Conservation (phyloP, 768 basidiomycete genomes). For the Rhodotorula paludigena region DNA sequence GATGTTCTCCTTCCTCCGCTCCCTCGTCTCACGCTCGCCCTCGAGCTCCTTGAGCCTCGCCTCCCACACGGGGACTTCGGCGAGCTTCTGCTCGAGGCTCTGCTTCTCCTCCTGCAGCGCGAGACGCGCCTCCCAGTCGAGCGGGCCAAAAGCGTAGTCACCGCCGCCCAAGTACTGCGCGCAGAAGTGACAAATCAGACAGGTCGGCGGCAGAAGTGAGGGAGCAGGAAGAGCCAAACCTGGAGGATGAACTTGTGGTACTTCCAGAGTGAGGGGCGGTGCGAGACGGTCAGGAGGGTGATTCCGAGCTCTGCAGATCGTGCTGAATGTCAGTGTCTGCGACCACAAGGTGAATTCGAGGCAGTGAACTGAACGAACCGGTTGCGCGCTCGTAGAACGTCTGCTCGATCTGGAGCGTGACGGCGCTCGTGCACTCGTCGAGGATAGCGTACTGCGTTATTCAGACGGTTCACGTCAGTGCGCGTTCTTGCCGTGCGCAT, state of each 20-base stretch:
- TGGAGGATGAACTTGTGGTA: conserved; percentile 46
- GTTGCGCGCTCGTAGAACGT: conserved; percentile 92
- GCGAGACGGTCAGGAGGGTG: conserved; percentile 88
- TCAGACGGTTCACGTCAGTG: no score
- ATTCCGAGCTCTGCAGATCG: conserved; percentile 60
- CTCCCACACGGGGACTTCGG: conserved; percentile 60
- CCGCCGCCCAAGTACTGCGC: conserved; percentile 85
- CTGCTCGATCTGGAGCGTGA: conserved; percentile 86
- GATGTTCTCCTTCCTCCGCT: conserved; percentile 23
- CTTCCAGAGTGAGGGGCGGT: conserved; percentile 89
- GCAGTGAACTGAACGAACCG: conserved; percentile 39
- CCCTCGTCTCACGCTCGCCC: conserved; percentile 26
- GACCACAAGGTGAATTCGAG: neutral
- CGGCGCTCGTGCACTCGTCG: conserved; percentile 92
- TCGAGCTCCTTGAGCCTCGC: conserved; percentile 46
- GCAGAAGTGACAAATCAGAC: no score
- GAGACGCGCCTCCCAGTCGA: conserved; percentile 83
- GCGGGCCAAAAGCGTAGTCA: conserved; percentile 85
- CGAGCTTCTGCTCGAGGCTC: conserved; percentile 70
- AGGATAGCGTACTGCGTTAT: conserved; percentile 79
- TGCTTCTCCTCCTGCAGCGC: conserved; percentile 94
- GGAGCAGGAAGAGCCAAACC: conserved; percentile 5
- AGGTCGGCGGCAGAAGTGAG: neutral
- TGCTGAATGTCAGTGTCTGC: neutral
- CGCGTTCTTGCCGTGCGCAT: neutral